Evolutionary conservation across 345 rosid species (phyloP), one percentile per base, ranked within the genome.

Genomic region (Gossypioides kirkii): DNA sequence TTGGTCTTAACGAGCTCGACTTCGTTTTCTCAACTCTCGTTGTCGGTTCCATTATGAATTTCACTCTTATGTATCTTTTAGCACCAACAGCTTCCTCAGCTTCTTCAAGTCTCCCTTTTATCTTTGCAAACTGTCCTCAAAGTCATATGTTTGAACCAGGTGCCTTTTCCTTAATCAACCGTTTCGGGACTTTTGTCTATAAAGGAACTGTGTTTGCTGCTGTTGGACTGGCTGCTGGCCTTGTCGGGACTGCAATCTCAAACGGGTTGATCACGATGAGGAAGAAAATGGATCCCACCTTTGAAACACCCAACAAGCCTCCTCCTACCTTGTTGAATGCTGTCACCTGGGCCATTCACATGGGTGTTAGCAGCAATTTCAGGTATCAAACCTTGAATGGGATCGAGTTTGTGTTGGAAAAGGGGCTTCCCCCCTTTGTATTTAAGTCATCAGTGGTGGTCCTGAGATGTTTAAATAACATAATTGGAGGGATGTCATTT

Each of bases 91-190:
- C 83, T 2, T 69, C 90, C 2, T 78, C 87, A 4, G 7, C 85
- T 0, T 74, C 89, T 1, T 73, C 86, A 2, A 64, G 46, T 42
- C 86, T 96, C 28, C 99, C 99, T 23, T 83, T 87, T 0, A 70
- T 96, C 49, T 96, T 96, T 41, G 87, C 92, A 12, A 84, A 49
- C 75, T 96, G 96, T 70, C 99, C 99, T 0, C n/a, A 82, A 2
- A 82, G 97, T 61, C 96, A 96, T 80, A 90, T 96, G 99, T 96
- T 96, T 55, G 91, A 96, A 77, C 86, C 89, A 0, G 99, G 99
- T 7, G 77, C 85, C 49, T 96, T 73, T 69, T 73, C 83, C 2
- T 25, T 89, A 0, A 7, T 82, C 18, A 83, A 88, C 54, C 82
- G 99, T 9, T 75, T 84, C 1, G 98, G 99, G 18, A 96, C 99